phyloP scores from a whole-genome alignment of 164 flowering plant species.

The Echeveria elegans region DNA sequence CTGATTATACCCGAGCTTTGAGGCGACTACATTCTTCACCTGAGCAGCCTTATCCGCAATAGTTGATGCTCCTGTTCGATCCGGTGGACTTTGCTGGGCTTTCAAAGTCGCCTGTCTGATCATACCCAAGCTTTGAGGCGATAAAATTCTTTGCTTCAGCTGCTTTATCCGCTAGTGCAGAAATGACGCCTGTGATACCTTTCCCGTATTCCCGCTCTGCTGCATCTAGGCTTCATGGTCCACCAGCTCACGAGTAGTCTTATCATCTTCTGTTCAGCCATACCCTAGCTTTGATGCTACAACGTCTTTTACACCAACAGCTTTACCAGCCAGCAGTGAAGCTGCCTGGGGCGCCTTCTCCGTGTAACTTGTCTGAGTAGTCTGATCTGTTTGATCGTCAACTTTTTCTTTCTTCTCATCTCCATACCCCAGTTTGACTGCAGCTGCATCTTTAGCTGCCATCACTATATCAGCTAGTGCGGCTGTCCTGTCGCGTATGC shows the following conservation, averaged over 20 bases:
- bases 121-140: slow-evolving; percentile 26
- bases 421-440: slow-evolving; percentile 14
- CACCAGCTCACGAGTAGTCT: neutral
- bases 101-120: neutral
- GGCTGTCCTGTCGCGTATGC: slow-evolving; percentile 1
- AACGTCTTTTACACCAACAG: neutral
- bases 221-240: neutral
- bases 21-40: neutral
- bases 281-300: neutral
- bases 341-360: neutral
- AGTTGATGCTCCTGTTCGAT: neutral
- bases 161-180: slow-evolving; percentile 21
- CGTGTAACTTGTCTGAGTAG: neutral
- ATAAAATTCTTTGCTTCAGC: slow-evolving; percentile 18
- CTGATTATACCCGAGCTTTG: slow-evolving; percentile 8
- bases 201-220: slow-evolving; percentile 16
- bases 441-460: slow-evolving; percentile 11
- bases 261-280: neutral
- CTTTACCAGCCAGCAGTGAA: neutral
- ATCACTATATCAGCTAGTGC: slow-evolving; percentile 4
- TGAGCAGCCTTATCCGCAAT: neutral
- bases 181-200: slow-evolving; percentile 23
- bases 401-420: neutral
- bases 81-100: neutral
- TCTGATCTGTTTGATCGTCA: neutral